A percentile compares a stretch with the other conserved stretches of the same genome.
Conservation (phyloP, 352 stramenopile genomes). For the Elongisporangium senticosum region DNA sequence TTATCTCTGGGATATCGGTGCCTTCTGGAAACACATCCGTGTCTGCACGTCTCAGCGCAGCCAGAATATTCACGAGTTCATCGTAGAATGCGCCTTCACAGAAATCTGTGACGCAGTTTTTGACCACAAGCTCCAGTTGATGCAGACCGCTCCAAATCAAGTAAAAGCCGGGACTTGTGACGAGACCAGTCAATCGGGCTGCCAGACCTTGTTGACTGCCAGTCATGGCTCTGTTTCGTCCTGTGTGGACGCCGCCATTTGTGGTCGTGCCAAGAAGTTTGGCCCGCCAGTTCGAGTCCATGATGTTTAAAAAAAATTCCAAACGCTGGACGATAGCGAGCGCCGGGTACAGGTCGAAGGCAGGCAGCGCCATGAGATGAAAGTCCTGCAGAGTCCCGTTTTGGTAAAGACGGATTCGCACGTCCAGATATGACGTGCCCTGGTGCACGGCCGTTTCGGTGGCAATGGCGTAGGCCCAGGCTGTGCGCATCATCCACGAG, state of each 20-base stretch:
- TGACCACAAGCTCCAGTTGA: slow-evolving; percentile 54
- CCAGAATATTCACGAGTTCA: slow-evolving; percentile 38
- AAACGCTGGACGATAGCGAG: slow-evolving; percentile 29
- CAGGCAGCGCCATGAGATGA: slow-evolving; percentile 40
- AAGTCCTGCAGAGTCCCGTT: slow-evolving; percentile 48
- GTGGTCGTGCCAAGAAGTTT: slow-evolving; percentile 52
- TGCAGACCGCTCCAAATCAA: slow-evolving; percentile 56
- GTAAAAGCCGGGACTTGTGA: slow-evolving; percentile 43
- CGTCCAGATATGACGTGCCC: slow-evolving; percentile 43
- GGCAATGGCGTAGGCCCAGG: slow-evolving; percentile 45
- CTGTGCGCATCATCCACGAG: slow-evolving; percentile 53
- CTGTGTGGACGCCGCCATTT: slow-evolving; percentile 32
- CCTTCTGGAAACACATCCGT: slow-evolving; percentile 14
- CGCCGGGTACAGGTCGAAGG: slow-evolving; percentile 36
- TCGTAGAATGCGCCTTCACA: slow-evolving; percentile 49
- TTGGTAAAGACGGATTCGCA: slow-evolving; percentile 53
- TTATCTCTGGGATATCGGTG: slow-evolving; percentile 36
- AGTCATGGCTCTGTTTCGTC: slow-evolving; percentile 32
- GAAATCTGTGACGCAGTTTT: slow-evolving; percentile 40
- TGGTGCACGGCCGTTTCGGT: slow-evolving; percentile 48
- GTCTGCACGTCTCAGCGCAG: slow-evolving; percentile 17
- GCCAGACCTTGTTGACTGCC: slow-evolving; percentile 43
- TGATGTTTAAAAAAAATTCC: slow-evolving; percentile 30
- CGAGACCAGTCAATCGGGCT: slow-evolving; percentile 32
- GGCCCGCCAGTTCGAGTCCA: slow-evolving; percentile 42